Evolutionary conservation across 345 rosid genomes (phyloP).

Genomic region (Psidium friedrichsthalianum): DNA sequence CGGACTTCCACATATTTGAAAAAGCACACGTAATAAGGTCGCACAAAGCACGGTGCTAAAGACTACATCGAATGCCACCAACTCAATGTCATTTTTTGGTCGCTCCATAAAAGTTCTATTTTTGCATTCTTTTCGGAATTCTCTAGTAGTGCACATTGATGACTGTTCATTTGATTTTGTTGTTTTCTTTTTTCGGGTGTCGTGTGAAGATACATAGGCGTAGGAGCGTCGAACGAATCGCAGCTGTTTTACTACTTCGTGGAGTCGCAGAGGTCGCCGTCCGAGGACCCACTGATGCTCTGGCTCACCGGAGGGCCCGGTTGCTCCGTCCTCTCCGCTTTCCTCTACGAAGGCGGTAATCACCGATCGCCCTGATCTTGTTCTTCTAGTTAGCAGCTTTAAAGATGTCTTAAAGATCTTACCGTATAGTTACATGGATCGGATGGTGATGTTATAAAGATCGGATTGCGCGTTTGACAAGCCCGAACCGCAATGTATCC

Average conservation of each 20-base stretch:
- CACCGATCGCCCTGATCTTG: not conserved
- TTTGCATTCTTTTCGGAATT: not conserved
- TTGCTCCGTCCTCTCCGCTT: constrained; percentile 26
- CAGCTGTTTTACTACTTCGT: constrained; percentile 26
- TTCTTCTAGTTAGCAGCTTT: not conserved
- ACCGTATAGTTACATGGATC: not conserved
- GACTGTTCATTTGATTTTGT: not conserved
- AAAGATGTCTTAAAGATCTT: not conserved
- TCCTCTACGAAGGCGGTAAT: constrained; percentile 20
- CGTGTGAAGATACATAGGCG: constrained; percentile 7
- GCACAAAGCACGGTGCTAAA: not conserved
- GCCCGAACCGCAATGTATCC: not conserved
- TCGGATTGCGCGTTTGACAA: not conserved
- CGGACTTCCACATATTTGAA: not conserved
- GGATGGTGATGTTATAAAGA: fast-evolving
- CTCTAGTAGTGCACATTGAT: not conserved
- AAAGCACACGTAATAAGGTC: not conserved
- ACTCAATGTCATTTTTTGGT: not conserved
- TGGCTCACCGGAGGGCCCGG: constrained; percentile 39
- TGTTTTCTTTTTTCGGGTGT: not conserved
- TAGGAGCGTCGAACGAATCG: constrained; percentile 4
- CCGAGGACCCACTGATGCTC: constrained; percentile 16
- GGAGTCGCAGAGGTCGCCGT: constrained; percentile 15
- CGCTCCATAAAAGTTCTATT: not conserved
- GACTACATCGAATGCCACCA: not conserved